Base-by-base conservation (phyloP, 2,329 filamentous ascomycete genomes). In the Hypoxylon sp. region DNA sequence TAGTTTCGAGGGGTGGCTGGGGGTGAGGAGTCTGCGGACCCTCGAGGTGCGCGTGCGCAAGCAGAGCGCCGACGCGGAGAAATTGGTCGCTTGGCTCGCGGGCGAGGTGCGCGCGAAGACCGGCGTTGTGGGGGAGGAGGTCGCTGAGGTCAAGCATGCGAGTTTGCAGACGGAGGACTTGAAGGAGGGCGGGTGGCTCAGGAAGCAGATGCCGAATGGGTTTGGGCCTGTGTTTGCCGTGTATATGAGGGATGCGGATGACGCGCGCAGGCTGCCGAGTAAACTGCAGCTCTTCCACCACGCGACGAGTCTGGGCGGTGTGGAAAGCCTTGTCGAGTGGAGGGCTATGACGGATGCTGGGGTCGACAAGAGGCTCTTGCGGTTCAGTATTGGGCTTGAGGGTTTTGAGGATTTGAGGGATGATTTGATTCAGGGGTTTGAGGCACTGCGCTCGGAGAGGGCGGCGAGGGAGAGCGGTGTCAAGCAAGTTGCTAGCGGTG, bases 321-420 rank as follows among this genome's bases (percentile, higher is more conserved):
- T 98, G 8, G 96, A 98, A 86, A 96, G 93, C 76, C 81, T 98
- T 83, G 94, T 99, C 74, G 96, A 99, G 86, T 99, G 96, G 96
- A 86, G 96, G 65, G 88, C 92, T 52, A 96, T 99, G 93, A 91
- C 90, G 65, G 96, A 99, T 83, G 75, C 80, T 2, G 84, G 79
- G 0, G 90, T 97, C 42, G 93, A 97, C 76, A 87, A 85, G 76
- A 84, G 88, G 64, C 79, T 98, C 78, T 76, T 98, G 79, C 84
- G 96, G 56, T 82, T 99, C 31, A 98, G 94, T 79, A 82, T 98
- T 35, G 96, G 96, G 0, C 87, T 98, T 32, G 96, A 99, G 83
- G 88, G 87, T 51, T 92, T 92, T 85, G 92, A 96, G 79, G 96
- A 98, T 81, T 78, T 99, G 77, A 89, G 86, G 79, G 86, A 86